Evolutionary conservation across 192 early-diverging fungal species (phyloP), one percentile per base, ranked within the genome.

Genomic region (Backusella morwellensis): DNA sequence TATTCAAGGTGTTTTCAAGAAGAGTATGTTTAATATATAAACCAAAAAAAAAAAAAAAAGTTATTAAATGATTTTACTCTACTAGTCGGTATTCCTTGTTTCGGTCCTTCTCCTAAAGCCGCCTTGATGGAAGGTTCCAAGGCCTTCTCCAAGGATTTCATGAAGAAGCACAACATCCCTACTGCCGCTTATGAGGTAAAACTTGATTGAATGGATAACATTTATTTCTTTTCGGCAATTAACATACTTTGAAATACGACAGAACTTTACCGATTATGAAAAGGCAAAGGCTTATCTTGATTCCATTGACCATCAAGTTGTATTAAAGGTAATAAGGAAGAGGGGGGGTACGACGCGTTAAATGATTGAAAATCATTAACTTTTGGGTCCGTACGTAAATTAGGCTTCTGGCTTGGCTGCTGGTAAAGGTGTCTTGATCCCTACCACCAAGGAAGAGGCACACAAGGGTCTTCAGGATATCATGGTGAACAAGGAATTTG

Each of bases 101-200:
- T 99, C 76, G 98, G 96, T 19, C 98, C 98, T 35, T 96, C 95
- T 23, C 77, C 84, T 50, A 90, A 90, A 72, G 98, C 98, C 14
- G 95, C 98, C 66, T 85, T 83, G 23, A 93, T 99, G 84, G 98
- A 99, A 85, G 97, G 96, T 3, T 99, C 98, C 68, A 99, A 99
- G 88, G 94, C 97, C 17, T 99, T 98, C 83, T 94, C 96, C 78
- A 99, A 98, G 85, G 93, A 98, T 81, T 99, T 99, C 80, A 99
- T 99, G 98, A 88, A 91, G 85, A 92, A 92, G 82, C 96, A 99
- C 87, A 81, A 87, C 70, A 98, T 99, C 82, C 97, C 98, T 6
- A 99, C 98, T 1, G 98, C 98, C 5, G 90, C 89, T 23, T 98
- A 97, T 87, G 83, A 90, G 80, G 88, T 88, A 79, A 80, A 15